Base-by-base conservation (phyloP, 2,329 filamentous ascomycete genomes). In the Ophiocordyceps camponoti-saundersi region DNA sequence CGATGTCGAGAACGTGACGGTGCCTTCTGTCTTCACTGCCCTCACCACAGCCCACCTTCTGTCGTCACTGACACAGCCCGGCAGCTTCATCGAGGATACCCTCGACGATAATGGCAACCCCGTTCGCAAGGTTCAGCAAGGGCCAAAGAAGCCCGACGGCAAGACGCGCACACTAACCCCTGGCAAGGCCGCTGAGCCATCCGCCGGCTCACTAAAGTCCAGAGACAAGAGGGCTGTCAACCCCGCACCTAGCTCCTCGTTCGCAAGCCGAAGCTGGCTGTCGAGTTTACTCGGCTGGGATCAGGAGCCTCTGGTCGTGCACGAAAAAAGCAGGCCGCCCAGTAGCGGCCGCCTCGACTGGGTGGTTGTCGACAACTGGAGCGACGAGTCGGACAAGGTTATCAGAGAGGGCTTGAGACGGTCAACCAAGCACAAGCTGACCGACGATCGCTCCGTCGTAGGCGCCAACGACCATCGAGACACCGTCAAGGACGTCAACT, bases 21-120 rank as follows among this genome's bases (percentile, higher is more conserved):
- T 98, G 47, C 89, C 92, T 1, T 86, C 92, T 0, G 73, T 96
- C 11, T 98, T 98, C 63, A 96, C 92, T 0, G 93, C 90, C 0
- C 80, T 92, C 55, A 96, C 88, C 1, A 96, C 90, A 0, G 92
- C 92, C 1, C 90, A 95, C 61, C 71, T 98, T 15, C 72, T 98
- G 16, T 94, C 89, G 1, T 88, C 89, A 8, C 72, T 96, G 50
- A 81, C 92, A 48, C 85, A 89, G 46, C 74, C 78, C 1, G 79
- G 81, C 44, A 75, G 72, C 53, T 76, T 76, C 47, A 70, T 79
- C 44, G 75, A 80, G 51, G 72, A 79, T 49, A 68, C 71, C 8
- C 64, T 78, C 18, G 68, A 79, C 48, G 77, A 79, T 48, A 75
- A 80, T 53, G 73, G 74, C 1, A 76, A 77, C 48, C 67, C 75